A percentile compares a stretch with the other conserved stretches of the same genome.
Conservation (phyloP, 179 eudicot species). For the Beta lomatogona region DNA sequence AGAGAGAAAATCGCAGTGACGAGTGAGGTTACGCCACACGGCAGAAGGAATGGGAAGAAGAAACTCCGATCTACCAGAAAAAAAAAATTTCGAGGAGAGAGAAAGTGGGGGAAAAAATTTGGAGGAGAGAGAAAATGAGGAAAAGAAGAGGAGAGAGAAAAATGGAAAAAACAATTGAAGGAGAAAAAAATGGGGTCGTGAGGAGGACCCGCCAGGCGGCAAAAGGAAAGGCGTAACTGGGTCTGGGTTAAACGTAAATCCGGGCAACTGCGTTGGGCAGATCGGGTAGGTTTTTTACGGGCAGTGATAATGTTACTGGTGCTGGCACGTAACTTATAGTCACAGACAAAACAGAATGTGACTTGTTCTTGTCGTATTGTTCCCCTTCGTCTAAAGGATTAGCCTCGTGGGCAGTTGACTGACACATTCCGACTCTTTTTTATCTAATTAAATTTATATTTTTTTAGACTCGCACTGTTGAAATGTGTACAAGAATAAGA, state of each 20-base stretch:
- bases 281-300: conserved; percentile 35
- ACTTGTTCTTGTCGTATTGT: conserved; percentile 14
- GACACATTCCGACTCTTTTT: conserved; percentile 9
- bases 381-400: neutral
- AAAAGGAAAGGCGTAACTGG: conserved; percentile 32
- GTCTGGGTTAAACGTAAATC: conserved; percentile 27
- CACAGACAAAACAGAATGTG: conserved; percentile 29
- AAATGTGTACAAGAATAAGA: too few species aligned
- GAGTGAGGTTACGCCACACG: too few species aligned
- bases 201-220: conserved; percentile 33
- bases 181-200: conserved; percentile 1
- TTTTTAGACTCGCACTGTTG: too few species aligned
- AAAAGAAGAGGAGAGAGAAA: conserved; percentile 23
- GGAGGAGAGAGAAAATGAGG: conserved; percentile 15
- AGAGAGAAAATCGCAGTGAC: conserved; percentile 8
- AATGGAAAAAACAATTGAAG: neutral
- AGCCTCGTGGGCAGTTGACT: conserved; percentile 37
- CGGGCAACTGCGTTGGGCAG: conserved; percentile 41
- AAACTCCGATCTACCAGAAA: too few species aligned
- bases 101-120: conserved; percentile 4
- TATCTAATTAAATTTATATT: neutral
- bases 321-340: conserved; percentile 5
- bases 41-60: too few species aligned
- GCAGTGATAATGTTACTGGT: conserved; percentile 33
- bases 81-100: neutral